These are phyloP conservation scores for Ceriops tagal DNA, from an alignment of 345 rosid species.

Conservation along the genomic window DNA sequence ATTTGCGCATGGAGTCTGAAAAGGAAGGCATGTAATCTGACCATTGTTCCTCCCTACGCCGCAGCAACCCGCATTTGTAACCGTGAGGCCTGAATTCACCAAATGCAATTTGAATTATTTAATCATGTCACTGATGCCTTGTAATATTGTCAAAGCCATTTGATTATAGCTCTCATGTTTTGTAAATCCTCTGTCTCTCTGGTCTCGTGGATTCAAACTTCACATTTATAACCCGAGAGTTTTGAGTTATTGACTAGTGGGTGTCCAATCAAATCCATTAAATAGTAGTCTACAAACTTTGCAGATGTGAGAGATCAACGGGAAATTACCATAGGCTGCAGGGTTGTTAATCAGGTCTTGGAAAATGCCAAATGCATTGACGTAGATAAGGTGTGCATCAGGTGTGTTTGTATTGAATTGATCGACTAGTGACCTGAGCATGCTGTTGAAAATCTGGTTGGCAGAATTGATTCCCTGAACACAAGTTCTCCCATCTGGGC, in stretches of 20 bases:
- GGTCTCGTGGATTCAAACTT: no score
- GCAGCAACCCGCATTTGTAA: conserved; percentile 37
- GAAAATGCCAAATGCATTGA: conserved; percentile 73
- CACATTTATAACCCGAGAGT: no score
- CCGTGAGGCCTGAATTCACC: conserved; percentile 30
- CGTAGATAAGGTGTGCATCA: conserved; percentile 58
- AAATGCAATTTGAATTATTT: not conserved
- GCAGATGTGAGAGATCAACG: not conserved
- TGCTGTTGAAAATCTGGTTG: conserved; percentile 62
- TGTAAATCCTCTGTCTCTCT: no score
- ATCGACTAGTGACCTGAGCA: conserved; percentile 61
- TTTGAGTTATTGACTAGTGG: no score
- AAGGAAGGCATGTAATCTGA: conserved; percentile 39
- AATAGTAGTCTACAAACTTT: no score
- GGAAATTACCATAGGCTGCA: conserved; percentile 41
- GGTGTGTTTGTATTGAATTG: conserved; percentile 49
- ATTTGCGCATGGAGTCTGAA: conserved; percentile 34
- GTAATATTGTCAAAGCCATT: no score
- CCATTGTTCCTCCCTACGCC: conserved; percentile 39
- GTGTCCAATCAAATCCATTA: no score
- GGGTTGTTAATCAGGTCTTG: conserved; percentile 55
- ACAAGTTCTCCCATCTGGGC: conserved; percentile 64
- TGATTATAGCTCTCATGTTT: no score
- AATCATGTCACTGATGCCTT: no score
- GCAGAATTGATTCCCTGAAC: conserved; percentile 55